Base-by-base conservation (phyloP, 2,329 filamentous ascomycete genomes). In the Amauroascus verrucosus region DNA sequence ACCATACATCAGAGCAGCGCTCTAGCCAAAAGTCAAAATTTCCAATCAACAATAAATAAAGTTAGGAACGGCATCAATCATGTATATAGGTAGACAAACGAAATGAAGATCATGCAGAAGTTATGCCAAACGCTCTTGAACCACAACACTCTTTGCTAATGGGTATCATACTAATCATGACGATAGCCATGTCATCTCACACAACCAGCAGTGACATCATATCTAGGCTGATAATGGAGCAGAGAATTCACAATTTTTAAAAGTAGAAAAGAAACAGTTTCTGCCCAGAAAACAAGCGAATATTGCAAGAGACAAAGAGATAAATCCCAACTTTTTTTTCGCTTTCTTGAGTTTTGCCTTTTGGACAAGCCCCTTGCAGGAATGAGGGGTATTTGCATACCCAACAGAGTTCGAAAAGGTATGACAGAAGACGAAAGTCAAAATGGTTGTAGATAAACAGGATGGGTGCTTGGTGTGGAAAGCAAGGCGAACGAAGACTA, bases 151-250 rank as follows among this genome's bases (percentile, higher is more conserved):
- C 26, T 33, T 48, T 53, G 51, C 51, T 53, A 53, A 53, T 41
- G 51, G 51, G 51, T 53, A 53, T 53, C 48, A 53, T 53, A 44
- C 51, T 48, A 33, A 33, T 43, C 32, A 53, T 53, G 18, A 9
- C 20, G 43, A 48, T 8, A 33, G 44, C 28, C 41, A 24, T 43
- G 13, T 14, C 22, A 32, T 20, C 18, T 7, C 11, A 14, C 24
- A 51, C 6, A 20, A 30, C 9, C 26, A 51, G 37, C 11, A 33
- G 35, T 40, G 22, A 46, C 28, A 48, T 37, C 30, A 48, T 38
- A 38, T 26, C 18, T 6, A n/a, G 26, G 28, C n/a, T 32, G 26
- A 24, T 5, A 14, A 24, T n/a, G 16, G 32, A 6, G 1, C 35
- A 48, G 9, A 47, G 3, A 33, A 33, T 30, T 14, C 6, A 16